These are phyloP conservation scores for Stemphylium lycopersici DNA, from an alignment of 2,329 filamentous ascomycete genomes.

Conservation along the genomic window DNA sequence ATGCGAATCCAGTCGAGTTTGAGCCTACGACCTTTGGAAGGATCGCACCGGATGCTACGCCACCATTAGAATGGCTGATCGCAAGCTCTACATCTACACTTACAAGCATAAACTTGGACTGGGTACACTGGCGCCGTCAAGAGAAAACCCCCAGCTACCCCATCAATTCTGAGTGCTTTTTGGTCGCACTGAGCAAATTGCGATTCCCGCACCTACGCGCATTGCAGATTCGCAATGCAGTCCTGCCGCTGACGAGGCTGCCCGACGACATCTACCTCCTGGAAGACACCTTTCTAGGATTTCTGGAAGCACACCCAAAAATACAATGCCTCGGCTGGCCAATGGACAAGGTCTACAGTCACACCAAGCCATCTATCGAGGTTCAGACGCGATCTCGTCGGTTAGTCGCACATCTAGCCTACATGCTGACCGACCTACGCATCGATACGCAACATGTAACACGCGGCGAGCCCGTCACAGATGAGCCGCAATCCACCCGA, in stretches of 20 bases:
- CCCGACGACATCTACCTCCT: conserved; percentile 47
- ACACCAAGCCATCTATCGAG: conserved; percentile 29
- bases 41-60: conserved; percentile 10
- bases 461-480: conserved; percentile 41
- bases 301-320: conserved; percentile 53
- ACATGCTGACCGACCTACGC: conserved; percentile 50
- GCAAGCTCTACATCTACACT: conserved; percentile 32
- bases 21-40: background rate
- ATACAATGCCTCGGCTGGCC: conserved; percentile 56
- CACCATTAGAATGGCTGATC: conserved; percentile 25
- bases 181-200: conserved; percentile 42
- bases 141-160: conserved; percentile 16
- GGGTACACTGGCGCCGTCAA: conserved; percentile 41
- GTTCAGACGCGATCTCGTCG: conserved; percentile 29
- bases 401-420: conserved; percentile 50
- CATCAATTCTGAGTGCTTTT: conserved; percentile 12
- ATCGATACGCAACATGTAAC: conserved; percentile 47
- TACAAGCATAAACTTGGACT: conserved; percentile 45
- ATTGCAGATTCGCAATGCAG: conserved; percentile 56
- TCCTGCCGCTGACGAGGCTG: conserved; percentile 45
- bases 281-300: conserved; percentile 48
- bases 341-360: conserved; percentile 53
- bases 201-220: conserved; percentile 53
- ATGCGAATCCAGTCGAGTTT: conserved; percentile 15
- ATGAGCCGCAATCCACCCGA: conserved; percentile 23